These are phyloP conservation scores for Sporisorium iseilematis-ciliati DNA, from an alignment of 1,284 basidiomycete species.

Conservation along the genomic window DNA sequence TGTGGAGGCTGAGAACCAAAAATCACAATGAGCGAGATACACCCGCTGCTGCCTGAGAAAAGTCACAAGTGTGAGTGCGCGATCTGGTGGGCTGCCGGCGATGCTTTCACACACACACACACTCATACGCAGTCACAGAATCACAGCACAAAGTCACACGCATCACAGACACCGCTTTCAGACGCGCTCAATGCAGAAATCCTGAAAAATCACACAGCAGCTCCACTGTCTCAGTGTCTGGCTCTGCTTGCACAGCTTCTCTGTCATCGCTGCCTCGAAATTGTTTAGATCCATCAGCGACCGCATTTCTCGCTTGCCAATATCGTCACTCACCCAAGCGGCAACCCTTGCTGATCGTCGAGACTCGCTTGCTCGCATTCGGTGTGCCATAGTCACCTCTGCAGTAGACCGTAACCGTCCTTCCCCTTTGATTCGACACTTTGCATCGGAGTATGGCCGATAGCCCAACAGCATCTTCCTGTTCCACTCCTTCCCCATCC, in stretches of 20 bases:
- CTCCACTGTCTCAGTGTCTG: background rate
- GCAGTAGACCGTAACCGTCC: background rate
- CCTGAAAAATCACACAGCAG: background rate
- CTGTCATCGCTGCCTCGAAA: background rate
- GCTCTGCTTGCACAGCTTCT: background rate
- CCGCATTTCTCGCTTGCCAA: no score
- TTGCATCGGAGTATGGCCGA: conserved; percentile 36
- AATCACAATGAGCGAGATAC: background rate
- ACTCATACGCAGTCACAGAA: background rate
- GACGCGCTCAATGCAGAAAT: background rate
- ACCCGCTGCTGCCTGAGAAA: background rate
- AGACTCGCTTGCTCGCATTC: conserved; percentile 3
- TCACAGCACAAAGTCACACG: background rate
- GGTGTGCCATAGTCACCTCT: background rate
- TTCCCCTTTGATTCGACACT: background rate
- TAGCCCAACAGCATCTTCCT: conserved; percentile 3
- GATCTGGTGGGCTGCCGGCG: background rate
- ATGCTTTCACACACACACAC: conserved; percentile 3
- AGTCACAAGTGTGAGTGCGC: background rate
- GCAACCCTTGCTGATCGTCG: no score
- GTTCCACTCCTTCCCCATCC: background rate
- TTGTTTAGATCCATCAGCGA: no score
- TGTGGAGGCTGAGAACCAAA: background rate
- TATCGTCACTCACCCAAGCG: no score
- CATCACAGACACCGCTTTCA: background rate